Evolutionary conservation across 1,284 basidiomycete genomes (phyloP), one percentile per base, ranked within the genome.

Genomic region (Ustilago tritici): DNA sequence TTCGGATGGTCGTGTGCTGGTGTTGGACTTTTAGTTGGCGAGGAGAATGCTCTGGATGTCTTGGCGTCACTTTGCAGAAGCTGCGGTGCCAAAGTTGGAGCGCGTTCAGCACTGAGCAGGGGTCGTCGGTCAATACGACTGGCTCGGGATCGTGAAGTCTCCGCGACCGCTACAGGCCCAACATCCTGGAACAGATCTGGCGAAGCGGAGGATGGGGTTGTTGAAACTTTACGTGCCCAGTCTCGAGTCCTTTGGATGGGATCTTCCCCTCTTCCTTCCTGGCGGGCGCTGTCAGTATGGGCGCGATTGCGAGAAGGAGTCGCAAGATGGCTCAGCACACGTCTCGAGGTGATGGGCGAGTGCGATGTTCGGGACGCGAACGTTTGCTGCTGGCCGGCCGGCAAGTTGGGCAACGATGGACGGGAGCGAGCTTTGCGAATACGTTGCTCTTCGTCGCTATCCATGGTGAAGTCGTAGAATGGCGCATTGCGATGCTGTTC

Each of bases 401-500:
- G 53, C 35, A 68, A 17, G 9, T 73, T 68, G 1, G 70, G 70
- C 19, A 73, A 32, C 3, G 70, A 73, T 9, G 71, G 59, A 17
- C 71, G 66, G 6, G 71, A 59, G 19, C 71, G 67, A 23, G 61
- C 41, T 32, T 63, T 64, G 35, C 55, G 70, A 10, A 70, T 61
- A 31, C 41, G 63, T 12, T 62, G 55, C 55, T 78, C 76, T 50
- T 78, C 71, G 40, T 78, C 76, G 53, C 76, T 78, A 41, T 74
- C 68, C 23, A 78, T 65, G 34, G 71, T 74, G 28, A 78, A 74
- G 56, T 78, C 76, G 38, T 68, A 66, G 60, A 78, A 78, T 9
- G 58, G 17, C 6, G 76, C 64, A 35, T 68, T 59, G 15, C 76
- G 61, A 35, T 78, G 76, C 53, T 66, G 67, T 23, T 60, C 56